These are phyloP conservation scores for Nemania diffusa DNA, from an alignment of 2,329 filamentous ascomycete genomes.

Conservation along the genomic window DNA sequence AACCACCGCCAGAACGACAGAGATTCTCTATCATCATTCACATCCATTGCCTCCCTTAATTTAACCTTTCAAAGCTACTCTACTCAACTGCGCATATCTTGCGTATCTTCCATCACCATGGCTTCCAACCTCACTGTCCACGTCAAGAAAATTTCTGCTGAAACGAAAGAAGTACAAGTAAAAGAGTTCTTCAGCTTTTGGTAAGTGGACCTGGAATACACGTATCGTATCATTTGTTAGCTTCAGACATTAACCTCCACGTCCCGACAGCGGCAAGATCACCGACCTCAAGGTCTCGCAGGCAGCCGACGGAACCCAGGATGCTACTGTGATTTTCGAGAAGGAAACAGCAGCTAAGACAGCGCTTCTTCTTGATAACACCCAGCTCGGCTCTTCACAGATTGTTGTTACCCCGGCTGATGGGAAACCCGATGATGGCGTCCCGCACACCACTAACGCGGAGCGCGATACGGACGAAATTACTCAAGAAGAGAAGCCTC, in stretches of 20 bases:
- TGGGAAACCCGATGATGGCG: slow-evolving; percentile 71
- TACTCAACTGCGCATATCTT: neutral
- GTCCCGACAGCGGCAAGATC: slow-evolving; percentile 81
- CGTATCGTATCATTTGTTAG: neutral
- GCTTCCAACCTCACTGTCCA: slow-evolving; percentile 74
- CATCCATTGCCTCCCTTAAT: neutral
- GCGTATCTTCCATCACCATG: slow-evolving; percentile 55
- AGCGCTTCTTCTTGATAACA: slow-evolving; percentile 95
- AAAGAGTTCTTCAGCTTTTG: slow-evolving; percentile 97
- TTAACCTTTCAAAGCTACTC: neutral
- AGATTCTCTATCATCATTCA: neutral
- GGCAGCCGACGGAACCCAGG: slow-evolving; percentile 73
- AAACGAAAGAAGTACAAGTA: slow-evolving; percentile 90
- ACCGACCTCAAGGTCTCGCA: slow-evolving; percentile 80
- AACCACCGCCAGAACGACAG: neutral
- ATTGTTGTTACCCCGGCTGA: slow-evolving; percentile 78
- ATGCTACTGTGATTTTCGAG: slow-evolving; percentile 94
- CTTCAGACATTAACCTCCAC: slow-evolving; percentile 10
- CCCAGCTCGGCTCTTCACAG: slow-evolving; percentile 86
- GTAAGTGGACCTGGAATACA: slow-evolving; percentile 61
- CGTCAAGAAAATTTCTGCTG: slow-evolving; percentile 86
- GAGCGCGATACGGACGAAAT: slow-evolving; percentile 75
- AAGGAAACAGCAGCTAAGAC: slow-evolving; percentile 98
- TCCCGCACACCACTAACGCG: slow-evolving; percentile 63
- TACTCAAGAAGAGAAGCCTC: slow-evolving; percentile 96